phyloP scores from a whole-genome alignment of 2,329 filamentous ascomycete genomes.

The Claviceps lovelessii region DNA sequence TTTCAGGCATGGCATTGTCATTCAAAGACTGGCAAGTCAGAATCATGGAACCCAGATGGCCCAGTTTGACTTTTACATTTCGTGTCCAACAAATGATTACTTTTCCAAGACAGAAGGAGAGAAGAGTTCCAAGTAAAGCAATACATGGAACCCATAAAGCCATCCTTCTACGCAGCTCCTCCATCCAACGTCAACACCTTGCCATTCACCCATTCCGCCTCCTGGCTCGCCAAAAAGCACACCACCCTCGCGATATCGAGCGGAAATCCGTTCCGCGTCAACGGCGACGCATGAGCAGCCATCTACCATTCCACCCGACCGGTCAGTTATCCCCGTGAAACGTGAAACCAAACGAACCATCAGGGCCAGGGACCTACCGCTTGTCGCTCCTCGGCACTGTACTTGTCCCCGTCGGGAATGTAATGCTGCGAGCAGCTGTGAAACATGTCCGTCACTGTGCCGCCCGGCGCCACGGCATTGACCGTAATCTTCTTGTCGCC shows the following conservation, averaged over 20 bases:
- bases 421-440: conserved; percentile 26
- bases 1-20: too few relatives aligned
- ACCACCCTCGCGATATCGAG: conserved; percentile 44
- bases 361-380: conserved; percentile 16
- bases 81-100: too few relatives aligned
- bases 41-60: too few relatives aligned
- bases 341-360: too few relatives aligned
- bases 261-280: conserved; percentile 51
- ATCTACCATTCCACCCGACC: conserved; percentile 1
- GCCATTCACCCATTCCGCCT: conserved; percentile 33
- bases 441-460: conserved; percentile 54
- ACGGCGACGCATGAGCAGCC: conserved; percentile 48
- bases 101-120: too few relatives aligned
- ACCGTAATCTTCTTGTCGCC: conserved; percentile 54
- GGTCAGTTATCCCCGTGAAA: not conserved
- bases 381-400: conserved; percentile 43
- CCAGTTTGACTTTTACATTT: too few relatives aligned
- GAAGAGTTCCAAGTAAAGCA: too few relatives aligned
- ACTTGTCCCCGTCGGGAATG: conserved; percentile 41
- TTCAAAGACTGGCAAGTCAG: too few relatives aligned
- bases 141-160: too few relatives aligned
- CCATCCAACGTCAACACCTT: conserved; percentile 23
- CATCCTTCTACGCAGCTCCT: not conserved
- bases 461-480: conserved; percentile 52
- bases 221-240: conserved; percentile 22